phyloP scores from a whole-genome alignment of 2,329 filamentous ascomycete genomes.

The Aspergillus quadricinctus region DNA sequence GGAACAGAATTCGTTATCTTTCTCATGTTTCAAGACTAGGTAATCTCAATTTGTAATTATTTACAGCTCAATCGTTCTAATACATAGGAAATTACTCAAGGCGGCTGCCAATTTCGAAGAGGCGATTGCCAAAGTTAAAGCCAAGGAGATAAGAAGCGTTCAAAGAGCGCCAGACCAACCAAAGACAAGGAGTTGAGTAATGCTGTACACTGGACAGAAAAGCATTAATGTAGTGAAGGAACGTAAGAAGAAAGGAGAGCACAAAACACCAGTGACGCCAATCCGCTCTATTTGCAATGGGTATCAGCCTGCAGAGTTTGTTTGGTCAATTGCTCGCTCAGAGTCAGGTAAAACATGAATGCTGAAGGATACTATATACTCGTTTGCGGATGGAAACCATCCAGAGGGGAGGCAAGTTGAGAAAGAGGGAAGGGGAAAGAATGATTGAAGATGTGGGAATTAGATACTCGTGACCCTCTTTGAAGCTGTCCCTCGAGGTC shows the following conservation, averaged over 20 bases:
- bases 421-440: not conserved
- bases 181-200: slow-evolving; percentile 1
- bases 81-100: slow-evolving; percentile 7
- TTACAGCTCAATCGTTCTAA: slow-evolving; percentile 14
- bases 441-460: slow-evolving; percentile 9
- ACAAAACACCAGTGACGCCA: slow-evolving; percentile 29
- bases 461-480: slow-evolving; percentile 44
- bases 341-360: slow-evolving; percentile 6
- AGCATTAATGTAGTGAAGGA: slow-evolving; percentile 2
- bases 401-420: not conserved
- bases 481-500: slow-evolving; percentile 39
- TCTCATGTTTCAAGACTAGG: too few relatives aligned
- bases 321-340: slow-evolving; percentile 11
- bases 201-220: slow-evolving; percentile 1
- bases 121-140: slow-evolving; percentile 1
- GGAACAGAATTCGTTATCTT: too few relatives aligned
- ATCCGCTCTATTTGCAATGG: slow-evolving; percentile 30
- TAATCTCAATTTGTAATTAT: slow-evolving; percentile 15
- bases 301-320: slow-evolving; percentile 28
- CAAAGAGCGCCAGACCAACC: slow-evolving; percentile 2
- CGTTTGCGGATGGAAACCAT: not conserved
- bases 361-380: slow-evolving; percentile 3
- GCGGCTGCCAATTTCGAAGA: not conserved
- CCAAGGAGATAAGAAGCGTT: not conserved
- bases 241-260: slow-evolving; percentile 7